These are phyloP conservation scores for Amylostereum areolatum DNA, from an alignment of 1,284 basidiomycete genomes.

Conservation along the genomic window DNA sequence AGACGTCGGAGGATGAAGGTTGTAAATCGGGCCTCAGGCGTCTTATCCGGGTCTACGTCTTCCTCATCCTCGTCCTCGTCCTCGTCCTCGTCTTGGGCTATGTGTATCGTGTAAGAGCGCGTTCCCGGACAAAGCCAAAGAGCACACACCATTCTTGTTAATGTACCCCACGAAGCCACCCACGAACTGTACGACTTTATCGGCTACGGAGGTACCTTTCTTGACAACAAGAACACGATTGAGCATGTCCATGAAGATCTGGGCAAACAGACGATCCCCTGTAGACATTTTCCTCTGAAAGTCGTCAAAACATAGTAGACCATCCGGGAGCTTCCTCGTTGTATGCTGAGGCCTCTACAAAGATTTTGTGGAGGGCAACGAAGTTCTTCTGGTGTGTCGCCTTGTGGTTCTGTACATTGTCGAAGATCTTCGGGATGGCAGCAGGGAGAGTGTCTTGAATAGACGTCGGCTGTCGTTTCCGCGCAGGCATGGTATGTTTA, in stretches of 20 bases:
- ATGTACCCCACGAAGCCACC: constrained; percentile 78
- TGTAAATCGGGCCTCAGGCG: constrained; percentile 70
- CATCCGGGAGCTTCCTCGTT: constrained; percentile 48
- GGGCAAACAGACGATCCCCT: constrained; percentile 81
- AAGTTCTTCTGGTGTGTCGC: constrained; percentile 93
- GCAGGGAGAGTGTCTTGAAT: constrained; percentile 25
- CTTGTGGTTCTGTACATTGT: constrained; percentile 77
- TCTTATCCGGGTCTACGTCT: constrained; percentile 67
- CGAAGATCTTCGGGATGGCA: constrained; percentile 56
- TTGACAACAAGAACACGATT: constrained; percentile 73
- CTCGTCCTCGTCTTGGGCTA: constrained; percentile 24
- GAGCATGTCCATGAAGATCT: constrained; percentile 67
- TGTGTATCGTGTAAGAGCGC: background rate
- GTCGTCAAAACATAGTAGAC: constrained; percentile 14
- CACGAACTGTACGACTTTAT: constrained; percentile 82
- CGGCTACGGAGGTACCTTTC: constrained; percentile 78
- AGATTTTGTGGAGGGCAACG: constrained; percentile 81
- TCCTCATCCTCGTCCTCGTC: constrained; percentile 29
- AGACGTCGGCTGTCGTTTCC: constrained; percentile 13
- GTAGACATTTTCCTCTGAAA: constrained; percentile 46
- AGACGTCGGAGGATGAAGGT: constrained; percentile 73
- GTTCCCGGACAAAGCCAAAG: background rate
- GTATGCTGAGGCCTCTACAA: constrained; percentile 57
- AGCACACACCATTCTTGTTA: constrained; percentile 66
- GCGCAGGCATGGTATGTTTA: constrained; percentile 25